Evolutionary conservation across 2,329 filamentous ascomycete genomes (phyloP).

Genomic region (Ophiobolus disseminans): DNA sequence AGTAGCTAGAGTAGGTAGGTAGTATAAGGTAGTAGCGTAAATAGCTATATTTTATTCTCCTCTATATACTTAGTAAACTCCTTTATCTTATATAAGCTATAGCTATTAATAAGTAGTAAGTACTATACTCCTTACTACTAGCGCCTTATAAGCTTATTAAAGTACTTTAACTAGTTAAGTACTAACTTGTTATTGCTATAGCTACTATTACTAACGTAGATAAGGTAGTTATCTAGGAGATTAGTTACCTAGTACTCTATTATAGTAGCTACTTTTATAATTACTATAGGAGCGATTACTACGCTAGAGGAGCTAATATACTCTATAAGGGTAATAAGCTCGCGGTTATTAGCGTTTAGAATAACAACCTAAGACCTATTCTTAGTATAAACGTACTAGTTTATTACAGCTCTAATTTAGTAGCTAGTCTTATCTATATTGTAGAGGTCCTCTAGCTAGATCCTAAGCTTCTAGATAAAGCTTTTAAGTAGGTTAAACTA

Average conservation of each 20-base stretch:
- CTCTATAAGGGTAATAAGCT: constrained; percentile 4
- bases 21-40: constrained; percentile 8
- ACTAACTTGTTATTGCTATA: constrained; percentile 44
- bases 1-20: constrained; percentile 9
- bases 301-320: not conserved
- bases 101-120: constrained; percentile 48
- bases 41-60: constrained; percentile 39
- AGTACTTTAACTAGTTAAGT: constrained; percentile 46
- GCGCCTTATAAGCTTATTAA: constrained; percentile 39
- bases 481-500: constrained; percentile 1
- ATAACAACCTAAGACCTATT: constrained; percentile 3
- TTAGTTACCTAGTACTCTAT: constrained; percentile 5
- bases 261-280: constrained; percentile 4
- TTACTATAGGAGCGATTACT: constrained; percentile 3
- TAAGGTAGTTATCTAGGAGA: constrained; percentile 6
- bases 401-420: constrained; percentile 6
- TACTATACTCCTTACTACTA: constrained; percentile 34
- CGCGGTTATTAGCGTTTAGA: constrained; percentile 2
- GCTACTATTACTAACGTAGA: constrained; percentile 33
- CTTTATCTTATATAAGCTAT: constrained; percentile 42
- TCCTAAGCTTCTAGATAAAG: not conserved
- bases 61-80: constrained; percentile 43
- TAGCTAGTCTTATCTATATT: not conserved
- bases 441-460: not conserved
- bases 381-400: constrained; percentile 1